A percentile compares a stretch with the other conserved stretches of the same genome.
These are phyloP conservation scores for Colletotrichum sublineola DNA, from an alignment of 2,329 filamentous ascomycete genomes.

Conservation along the genomic window DNA sequence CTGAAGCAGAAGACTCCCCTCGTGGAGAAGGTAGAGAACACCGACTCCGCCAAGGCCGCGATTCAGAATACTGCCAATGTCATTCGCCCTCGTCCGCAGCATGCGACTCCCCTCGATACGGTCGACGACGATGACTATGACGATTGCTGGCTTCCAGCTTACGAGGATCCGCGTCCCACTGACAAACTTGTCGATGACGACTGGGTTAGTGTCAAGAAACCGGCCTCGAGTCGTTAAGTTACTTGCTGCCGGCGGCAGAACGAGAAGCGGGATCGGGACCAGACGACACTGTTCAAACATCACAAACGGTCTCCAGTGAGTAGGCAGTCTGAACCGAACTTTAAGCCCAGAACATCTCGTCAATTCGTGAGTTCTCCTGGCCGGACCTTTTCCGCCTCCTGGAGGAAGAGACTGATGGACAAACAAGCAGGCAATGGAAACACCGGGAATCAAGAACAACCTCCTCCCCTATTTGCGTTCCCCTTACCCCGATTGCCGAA, in stretches of 20 bases:
- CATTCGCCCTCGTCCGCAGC: conserved; percentile 2
- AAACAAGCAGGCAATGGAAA: background rate
- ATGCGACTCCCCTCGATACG: conserved; percentile 26
- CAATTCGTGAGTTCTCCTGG: background rate
- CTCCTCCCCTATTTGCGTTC: background rate
- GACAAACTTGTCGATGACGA: conserved; percentile 24
- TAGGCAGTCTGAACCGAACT: background rate
- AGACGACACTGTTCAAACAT: background rate
- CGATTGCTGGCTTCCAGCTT: conserved; percentile 32
- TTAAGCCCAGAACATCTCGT: background rate
- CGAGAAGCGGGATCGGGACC: background rate
- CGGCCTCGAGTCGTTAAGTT: conserved; percentile 13
- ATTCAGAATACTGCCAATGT: background rate
- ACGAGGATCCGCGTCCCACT: conserved; percentile 11
- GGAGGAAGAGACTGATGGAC: background rate
- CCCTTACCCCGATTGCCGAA: no score
- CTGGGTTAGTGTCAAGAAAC: conserved; percentile 33
- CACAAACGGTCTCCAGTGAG: background rate
- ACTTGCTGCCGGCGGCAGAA: background rate
- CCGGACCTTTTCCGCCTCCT: no score
- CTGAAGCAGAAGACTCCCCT: background rate
- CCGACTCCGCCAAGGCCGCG: background rate
- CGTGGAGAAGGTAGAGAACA: background rate
- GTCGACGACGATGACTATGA: conserved; percentile 38
- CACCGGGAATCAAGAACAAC: background rate